Evolutionary conservation across 2,329 filamentous ascomycete species (phyloP), one percentile per base, ranked within the genome.

Genomic region (Clonostachys rhizophaga): DNA sequence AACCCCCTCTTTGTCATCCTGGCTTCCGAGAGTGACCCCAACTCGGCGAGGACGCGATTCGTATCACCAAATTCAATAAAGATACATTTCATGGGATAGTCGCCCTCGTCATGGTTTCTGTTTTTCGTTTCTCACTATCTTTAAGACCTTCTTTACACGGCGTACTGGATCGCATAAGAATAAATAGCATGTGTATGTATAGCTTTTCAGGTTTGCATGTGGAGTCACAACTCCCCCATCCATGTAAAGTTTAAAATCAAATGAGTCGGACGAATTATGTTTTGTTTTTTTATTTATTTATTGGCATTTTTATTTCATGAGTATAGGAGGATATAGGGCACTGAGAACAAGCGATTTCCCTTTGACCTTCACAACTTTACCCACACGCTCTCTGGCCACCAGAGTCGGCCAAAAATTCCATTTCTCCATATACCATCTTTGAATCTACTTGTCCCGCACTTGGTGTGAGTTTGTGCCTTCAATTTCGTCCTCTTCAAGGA

Each of bases 21-120:
- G 83, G 81, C 70, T 82, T 54, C 84, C 84, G 4, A 77, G 75
- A 53, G 57, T 89, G 55, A 89, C 85, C 42, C 86, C 86, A 4
- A 83, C 81, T 48, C 69, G 83, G 50, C 73, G 81, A 43, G 85
- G 86, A 0, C 79, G 84, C 24, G 83, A 88, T 58, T 58, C 89
- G 49, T 84, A 78, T 53, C 57, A 83, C 54, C 76, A 76, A 53
- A 77, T 83, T 51, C 70, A 74, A 50, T 81, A 50, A 50, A 30
- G 24, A 30, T 30, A 3, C 24, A 30, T 9, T 30, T 30, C 24
- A 30, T 10, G 24, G 24, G 24, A 30, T 34, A 13, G 24, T 45
- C 20, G n/a, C 18, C 17, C n/a, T 16, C 35, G 41, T 14, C 13
- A 47, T n/a, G 24, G 24, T 30, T 30, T 30, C 24, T 30, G 16